A percentile compares a stretch with the other conserved stretches of the same genome.
These are phyloP conservation scores for Penicillium paradoxum DNA, from an alignment of 495 filamentous ascomycete genomes.

Conservation along the genomic window DNA sequence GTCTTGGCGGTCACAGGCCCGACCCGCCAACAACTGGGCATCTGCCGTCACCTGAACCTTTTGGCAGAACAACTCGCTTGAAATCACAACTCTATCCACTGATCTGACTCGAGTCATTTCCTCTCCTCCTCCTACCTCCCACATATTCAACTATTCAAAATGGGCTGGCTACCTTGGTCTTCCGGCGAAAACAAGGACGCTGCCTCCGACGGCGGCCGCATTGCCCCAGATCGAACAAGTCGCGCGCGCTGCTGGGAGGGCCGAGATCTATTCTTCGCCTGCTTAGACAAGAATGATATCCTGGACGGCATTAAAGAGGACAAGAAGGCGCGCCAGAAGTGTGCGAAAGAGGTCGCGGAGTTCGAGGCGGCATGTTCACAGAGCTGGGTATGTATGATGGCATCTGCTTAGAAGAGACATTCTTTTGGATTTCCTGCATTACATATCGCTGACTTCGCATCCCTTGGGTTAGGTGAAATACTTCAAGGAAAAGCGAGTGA, in stretches of 20 bases:
- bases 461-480: constrained; percentile 73
- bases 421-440: constrained; percentile 3
- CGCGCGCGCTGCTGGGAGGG: constrained; percentile 80
- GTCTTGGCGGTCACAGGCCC: constrained; percentile 5
- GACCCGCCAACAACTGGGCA: not conserved
- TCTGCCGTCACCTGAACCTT: not conserved
- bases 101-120: not conserved
- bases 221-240: constrained; percentile 71
- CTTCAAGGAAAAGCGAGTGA: constrained; percentile 92
- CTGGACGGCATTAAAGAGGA: constrained; percentile 76
- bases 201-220: constrained; percentile 57
- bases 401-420: not conserved
- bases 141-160: constrained; percentile 25
- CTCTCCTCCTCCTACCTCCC: not conserved
- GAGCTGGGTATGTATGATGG: constrained; percentile 64
- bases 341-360: constrained; percentile 56
- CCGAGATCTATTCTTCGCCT: constrained; percentile 79
- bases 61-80: not conserved
- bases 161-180: constrained; percentile 45
- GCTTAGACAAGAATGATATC: constrained; percentile 75
- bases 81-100: not conserved
- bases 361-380: constrained; percentile 74
- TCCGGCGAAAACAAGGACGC: constrained; percentile 34
- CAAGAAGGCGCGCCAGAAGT: constrained; percentile 58
- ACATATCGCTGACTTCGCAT: constrained; percentile 10